phyloP scores from a whole-genome alignment of 2,329 filamentous ascomycete species.

The Exophiala sideris region DNA sequence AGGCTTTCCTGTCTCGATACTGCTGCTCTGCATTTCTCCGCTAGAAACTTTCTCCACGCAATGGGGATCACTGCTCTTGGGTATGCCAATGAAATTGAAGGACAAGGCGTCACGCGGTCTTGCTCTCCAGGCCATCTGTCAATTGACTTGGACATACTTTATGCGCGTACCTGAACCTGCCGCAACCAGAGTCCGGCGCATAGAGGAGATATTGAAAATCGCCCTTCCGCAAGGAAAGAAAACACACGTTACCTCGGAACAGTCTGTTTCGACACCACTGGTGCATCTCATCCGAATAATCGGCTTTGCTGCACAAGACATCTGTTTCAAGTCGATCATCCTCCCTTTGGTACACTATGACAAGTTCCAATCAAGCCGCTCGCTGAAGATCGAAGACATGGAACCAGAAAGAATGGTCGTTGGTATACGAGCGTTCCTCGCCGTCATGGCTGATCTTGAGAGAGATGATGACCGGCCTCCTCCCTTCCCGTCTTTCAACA shows the following conservation, averaged over 20 bases:
- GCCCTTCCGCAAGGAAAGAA: conserved; percentile 77
- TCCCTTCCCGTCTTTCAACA: conserved; percentile 70
- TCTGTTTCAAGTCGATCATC: conserved; percentile 89
- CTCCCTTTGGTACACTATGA: conserved; percentile 94
- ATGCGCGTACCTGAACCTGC: conserved; percentile 75
- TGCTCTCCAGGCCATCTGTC: conserved; percentile 83
- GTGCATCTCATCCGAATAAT: conserved; percentile 94
- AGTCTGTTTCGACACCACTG: conserved; percentile 78
- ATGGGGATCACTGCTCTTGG: conserved; percentile 78
- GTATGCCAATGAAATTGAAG: conserved; percentile 76
- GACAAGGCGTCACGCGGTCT: conserved; percentile 75
- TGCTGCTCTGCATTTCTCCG: conserved; percentile 82
- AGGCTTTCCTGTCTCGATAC: conserved; percentile 82
- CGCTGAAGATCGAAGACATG: conserved; percentile 83
- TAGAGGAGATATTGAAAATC: conserved; percentile 85
- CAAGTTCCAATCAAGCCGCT: conserved; percentile 71
- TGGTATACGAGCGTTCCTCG: conserved; percentile 88
- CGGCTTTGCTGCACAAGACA: conserved; percentile 87
- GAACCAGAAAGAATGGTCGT: conserved; percentile 98
- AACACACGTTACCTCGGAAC: conserved; percentile 77
- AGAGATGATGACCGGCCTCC: conserved; percentile 73
- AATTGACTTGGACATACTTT: conserved; percentile 90
- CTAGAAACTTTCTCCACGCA: conserved; percentile 78
- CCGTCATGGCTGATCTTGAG: conserved; percentile 89
- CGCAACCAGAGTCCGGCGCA: conserved; percentile 67